Conservation (phyloP, 345 rosid genomes). For the Hibiscus syriacus region DNA sequence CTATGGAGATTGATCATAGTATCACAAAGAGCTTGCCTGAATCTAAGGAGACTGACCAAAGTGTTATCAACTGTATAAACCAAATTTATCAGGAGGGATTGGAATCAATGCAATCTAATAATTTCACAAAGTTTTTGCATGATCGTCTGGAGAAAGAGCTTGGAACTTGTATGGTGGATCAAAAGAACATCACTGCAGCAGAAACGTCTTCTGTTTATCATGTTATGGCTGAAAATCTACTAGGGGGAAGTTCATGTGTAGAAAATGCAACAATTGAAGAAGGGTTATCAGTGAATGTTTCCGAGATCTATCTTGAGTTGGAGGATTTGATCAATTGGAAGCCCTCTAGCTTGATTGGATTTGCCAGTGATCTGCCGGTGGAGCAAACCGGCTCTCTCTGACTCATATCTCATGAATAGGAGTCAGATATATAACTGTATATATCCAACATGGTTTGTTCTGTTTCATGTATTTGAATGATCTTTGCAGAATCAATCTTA, state of each 20-base stretch:
- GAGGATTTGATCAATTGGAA: conserved; percentile 25
- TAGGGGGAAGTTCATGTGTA: too few species aligned
- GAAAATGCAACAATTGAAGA: not conserved
- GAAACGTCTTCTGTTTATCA: too few species aligned
- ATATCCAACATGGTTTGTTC: not conserved
- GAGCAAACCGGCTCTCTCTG: conserved; percentile 25
- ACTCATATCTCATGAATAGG: not conserved
- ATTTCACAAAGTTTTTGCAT: conserved; percentile 16
- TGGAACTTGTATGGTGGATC: conserved; percentile 13
- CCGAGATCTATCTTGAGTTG: conserved; percentile 25
- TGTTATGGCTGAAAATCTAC: too few species aligned
- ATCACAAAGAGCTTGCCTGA: not conserved
- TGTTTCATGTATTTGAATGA: not conserved
- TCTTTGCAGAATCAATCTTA: not conserved
- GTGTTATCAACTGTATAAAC: conserved; percentile 2
- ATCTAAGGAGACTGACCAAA: not conserved
- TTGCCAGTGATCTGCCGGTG: conserved; percentile 14
- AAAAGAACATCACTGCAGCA: not conserved
- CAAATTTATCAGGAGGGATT: too few species aligned
- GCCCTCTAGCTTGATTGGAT: conserved; percentile 25
- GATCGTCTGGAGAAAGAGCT: conserved; percentile 16
- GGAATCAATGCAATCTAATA: conserved; percentile 31
- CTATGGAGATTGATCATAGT: not conserved
- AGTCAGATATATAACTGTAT: not conserved
- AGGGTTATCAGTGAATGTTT: conserved; percentile 18